Base-by-base conservation (phyloP, 805 yeast species). In the Metschnikowia shivogae region DNA sequence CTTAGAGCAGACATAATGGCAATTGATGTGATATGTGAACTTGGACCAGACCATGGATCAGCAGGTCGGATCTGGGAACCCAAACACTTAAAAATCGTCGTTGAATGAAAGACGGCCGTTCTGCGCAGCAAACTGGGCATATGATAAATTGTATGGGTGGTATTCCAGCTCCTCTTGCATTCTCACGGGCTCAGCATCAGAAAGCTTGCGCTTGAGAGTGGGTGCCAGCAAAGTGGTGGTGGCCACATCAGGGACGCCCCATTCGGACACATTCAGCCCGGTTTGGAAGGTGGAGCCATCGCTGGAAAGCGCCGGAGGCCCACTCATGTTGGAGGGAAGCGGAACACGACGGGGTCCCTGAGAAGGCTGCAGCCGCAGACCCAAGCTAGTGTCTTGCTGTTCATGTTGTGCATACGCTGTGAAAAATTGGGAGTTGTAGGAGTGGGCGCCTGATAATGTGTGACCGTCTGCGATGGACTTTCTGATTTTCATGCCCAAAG, bases 401-500 rank as follows among this genome's bases (percentile, higher is more conserved):
- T 34, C 31, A 8, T 48, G 44, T 8, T 24, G 35, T 32, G 43
- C 36, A 42, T 39, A 39, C 10, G 13, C 8, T 8, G n/a, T 9
- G 33, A 35, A 36, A 24, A 29, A 36, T 14, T 46, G 39, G 8
- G 44, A 37, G 33, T 47, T 44, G 43, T 59, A 45, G 20, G 50
- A 44, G 34, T 45, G 37, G 17, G 45, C 36, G 4, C 51, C 42
- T n/a, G 53, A 54, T 6, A 20, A 4, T 12, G 55, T 50, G 59
- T 82, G 82, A 1, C 89, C 89, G 36, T 81, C 81, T 29, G 77
- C 70, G 3, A 84, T 79, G 2, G 84, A 72, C 53, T 82, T 81
- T 56, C 92, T 74, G 47, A 85, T 78, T 50, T 88, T 72, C 88
- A 82, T 84, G 0, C 89, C 89, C 5, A 84, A 57, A 0, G 82